phyloP scores from a whole-genome alignment of 805 yeast species.

The Lachancea kluyveri region DNA sequence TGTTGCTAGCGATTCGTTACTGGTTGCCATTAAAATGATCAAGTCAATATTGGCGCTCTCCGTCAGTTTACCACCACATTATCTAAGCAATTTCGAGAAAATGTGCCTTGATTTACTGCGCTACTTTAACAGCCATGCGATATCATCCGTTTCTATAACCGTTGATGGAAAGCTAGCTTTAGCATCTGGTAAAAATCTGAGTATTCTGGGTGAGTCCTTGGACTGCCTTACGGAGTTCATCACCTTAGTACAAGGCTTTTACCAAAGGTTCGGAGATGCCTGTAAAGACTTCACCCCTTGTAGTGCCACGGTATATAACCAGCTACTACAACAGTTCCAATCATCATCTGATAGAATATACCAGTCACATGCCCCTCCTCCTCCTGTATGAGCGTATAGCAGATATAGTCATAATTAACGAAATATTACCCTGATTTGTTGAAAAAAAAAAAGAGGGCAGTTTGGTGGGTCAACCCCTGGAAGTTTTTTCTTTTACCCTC shows the following conservation, averaged over 20 bases:
- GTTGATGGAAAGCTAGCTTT: conserved; percentile 16
- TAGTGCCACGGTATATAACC: conserved; percentile 19
- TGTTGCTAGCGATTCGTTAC: conserved; percentile 49
- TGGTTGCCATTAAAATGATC: conserved; percentile 35
- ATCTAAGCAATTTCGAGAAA: conserved; percentile 34
- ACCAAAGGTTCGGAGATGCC: conserved; percentile 17
- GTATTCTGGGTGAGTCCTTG: conserved; percentile 37
- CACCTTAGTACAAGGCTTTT: conserved; percentile 24
- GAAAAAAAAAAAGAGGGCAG: background rate
- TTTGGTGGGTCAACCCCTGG: background rate
- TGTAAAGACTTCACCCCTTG: conserved; percentile 21
- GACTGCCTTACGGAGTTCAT: conserved; percentile 36
- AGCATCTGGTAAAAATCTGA: conserved; percentile 31
- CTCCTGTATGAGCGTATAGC: conserved; percentile 17
- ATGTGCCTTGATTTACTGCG: conserved; percentile 41
- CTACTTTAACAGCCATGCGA: conserved; percentile 43
- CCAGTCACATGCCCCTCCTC: conserved; percentile 31
- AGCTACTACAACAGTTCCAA: conserved; percentile 21
- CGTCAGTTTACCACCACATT: conserved; percentile 44
- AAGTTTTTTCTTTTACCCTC: background rate
- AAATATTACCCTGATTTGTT: conserved; percentile 4
- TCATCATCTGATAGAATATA: conserved; percentile 26
- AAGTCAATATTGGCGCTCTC: conserved; percentile 52
- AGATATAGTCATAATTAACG: background rate
- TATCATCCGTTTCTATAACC: conserved; percentile 22